phyloP scores from a whole-genome alignment of 768 basidiomycete genomes.

The Crassisporium funariophilum region DNA sequence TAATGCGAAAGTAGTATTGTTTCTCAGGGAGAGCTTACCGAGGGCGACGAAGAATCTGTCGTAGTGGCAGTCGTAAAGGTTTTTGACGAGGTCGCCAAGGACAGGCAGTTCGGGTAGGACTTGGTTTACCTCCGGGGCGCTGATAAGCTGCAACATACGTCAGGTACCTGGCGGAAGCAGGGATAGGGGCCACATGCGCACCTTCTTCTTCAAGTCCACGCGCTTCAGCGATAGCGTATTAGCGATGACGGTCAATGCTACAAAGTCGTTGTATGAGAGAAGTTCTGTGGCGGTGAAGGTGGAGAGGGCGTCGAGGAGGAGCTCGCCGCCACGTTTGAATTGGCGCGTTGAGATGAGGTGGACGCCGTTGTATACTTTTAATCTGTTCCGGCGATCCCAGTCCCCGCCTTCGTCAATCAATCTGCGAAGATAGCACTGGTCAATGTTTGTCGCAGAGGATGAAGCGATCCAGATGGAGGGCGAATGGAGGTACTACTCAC shows the following conservation, averaged over 20 bases:
- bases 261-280: conserved; percentile 87
- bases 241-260: conserved; percentile 81
- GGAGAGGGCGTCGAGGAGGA: conserved; percentile 87
- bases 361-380: conserved; percentile 93
- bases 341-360: conserved; percentile 88
- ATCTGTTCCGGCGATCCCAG: conserved; percentile 95
- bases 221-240: conserved; percentile 75
- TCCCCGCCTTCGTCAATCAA: conserved; percentile 95
- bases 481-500: conserved; percentile 44
- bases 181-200: conserved; percentile 26
- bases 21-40: conserved; percentile 44
- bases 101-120: conserved; percentile 81
- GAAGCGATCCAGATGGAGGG: background rate
- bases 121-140: conserved; percentile 85
- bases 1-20: background rate
- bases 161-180: background rate
- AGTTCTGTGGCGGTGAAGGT: conserved; percentile 95
- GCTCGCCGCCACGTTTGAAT: conserved; percentile 83
- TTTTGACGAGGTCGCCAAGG: conserved; percentile 82
- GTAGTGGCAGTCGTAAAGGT: conserved; percentile 91
- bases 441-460: background rate
- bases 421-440: too few species aligned
- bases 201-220: conserved; percentile 92
- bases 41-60: conserved; percentile 92
- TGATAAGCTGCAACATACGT: conserved; percentile 60